Percentiles rank a stretch among this genome's conserved stretches.
Conservation (phyloP, 257 asterid genomes). For the Orobanche coerulescens region DNA sequence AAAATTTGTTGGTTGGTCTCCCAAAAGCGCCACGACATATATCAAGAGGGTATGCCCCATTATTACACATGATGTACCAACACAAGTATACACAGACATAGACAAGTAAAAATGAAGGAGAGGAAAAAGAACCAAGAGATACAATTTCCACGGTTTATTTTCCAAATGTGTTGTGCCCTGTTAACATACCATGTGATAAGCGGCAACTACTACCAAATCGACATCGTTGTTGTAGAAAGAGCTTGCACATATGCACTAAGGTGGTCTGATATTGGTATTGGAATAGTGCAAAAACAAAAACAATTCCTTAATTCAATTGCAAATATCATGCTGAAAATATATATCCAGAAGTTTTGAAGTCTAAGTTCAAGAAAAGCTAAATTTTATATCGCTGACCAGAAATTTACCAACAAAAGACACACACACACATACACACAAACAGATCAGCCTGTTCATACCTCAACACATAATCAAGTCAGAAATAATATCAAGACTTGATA, state of each 20-base stretch:
- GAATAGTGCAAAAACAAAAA: constrained; percentile 1
- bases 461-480: constrained; percentile 6
- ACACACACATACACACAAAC: neutral
- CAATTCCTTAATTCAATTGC: neutral
- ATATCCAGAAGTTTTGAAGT: neutral
- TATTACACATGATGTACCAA: constrained; percentile 15
- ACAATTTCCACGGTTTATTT: constrained; percentile 22
- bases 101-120: neutral
- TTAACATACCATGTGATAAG: constrained; percentile 96
- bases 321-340: constrained; percentile 5
- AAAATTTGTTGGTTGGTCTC: constrained; percentile 3
- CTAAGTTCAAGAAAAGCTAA: constrained; percentile 14
- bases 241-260: constrained; percentile 99
- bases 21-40: constrained; percentile 2
- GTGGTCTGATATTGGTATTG: constrained; percentile 66
- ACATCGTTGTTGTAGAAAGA: constrained; percentile 97
- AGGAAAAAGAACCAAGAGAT: neutral
- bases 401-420: constrained; percentile 12
- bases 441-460: neutral
- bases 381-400: neutral
- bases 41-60: constrained; percentile 1
- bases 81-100: too few species aligned
- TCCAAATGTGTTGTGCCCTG: constrained; percentile 26
- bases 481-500: neutral
- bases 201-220: constrained; percentile 99